Evolutionary conservation across 345 rosid genomes (phyloP).

Genomic region (Gynandropsis gynandra): DNA sequence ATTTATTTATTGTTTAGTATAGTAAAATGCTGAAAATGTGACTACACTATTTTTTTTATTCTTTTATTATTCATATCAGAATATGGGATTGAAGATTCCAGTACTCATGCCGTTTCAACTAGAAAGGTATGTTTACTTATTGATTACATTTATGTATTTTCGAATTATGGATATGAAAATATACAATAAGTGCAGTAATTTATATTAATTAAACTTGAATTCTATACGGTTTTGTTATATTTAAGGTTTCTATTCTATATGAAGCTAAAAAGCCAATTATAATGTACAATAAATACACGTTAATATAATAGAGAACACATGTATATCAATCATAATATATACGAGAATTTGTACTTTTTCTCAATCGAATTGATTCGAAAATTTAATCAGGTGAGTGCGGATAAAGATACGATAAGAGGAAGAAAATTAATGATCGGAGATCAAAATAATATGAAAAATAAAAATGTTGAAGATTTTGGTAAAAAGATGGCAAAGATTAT

Average conservation of each 20-base stretch:
- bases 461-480: constrained; percentile 12
- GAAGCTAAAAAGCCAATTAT: no score
- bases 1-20: not conserved
- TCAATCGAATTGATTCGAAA: no score
- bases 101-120: constrained; percentile 16
- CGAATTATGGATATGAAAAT: constrained; percentile 1
- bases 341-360: no score
- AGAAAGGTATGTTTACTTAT: constrained; percentile 16
- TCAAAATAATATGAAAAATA: not conserved
- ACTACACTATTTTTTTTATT: not conserved
- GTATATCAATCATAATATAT: no score
- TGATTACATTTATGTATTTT: not conserved
- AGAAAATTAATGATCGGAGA: not conserved
- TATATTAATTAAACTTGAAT: no score
- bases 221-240: no score
- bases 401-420: constrained; percentile 7
- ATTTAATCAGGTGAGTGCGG: not conserved
- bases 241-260: no score
- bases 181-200: no score
- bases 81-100: constrained; percentile 11
- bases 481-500: constrained; percentile 13
- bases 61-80: constrained; percentile 16
- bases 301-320: no score
- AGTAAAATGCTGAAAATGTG: not conserved
- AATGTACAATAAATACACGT: no score